Base-by-base conservation (phyloP, 768 basidiomycete species). In the Podaxis sp. region DNA sequence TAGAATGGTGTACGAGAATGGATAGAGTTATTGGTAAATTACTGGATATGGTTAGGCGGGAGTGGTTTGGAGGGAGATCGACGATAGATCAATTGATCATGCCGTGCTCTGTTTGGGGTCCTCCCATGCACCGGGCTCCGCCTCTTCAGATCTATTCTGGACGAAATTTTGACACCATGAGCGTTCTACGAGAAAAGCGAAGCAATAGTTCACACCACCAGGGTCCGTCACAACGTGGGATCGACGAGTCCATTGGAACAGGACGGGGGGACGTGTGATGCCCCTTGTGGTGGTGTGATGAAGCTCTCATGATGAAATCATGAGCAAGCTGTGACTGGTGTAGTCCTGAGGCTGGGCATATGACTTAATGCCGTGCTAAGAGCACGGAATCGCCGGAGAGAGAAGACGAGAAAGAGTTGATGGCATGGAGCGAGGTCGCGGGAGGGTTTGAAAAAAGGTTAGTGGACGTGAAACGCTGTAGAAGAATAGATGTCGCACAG, bases 151-250 rank as follows among this genome's bases (percentile, higher is more conserved):
- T 52, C 36, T 49, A 60, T 53, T 33, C 20, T 52, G 15, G 40
- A 53, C 51, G 38, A 63, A 58, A 56, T 63, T 49, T 67, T 65
- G 66, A 63, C 67, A 69, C 67, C 20, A 41, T 24, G 17, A 37
- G 59, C 17, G 37, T 44, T 41, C 50, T 60, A 53, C 36, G 30
- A 60, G 51, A 41, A 60, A 60, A 41, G 11, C 20, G 17, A 20
- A 46, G 50, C 26, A 46, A 37, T 56, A 37, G 54, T 48, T 62
- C 66, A 61, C 59, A 68, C 63, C 65, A 67, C 66, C 66, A 71
- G 68, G 65, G 64, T 66, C 55, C 64, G 58, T 58, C 62, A 56
- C 66, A 69, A 71, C 74, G 71, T 75, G 75, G 66, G 73, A 73
- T 68, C 64, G 54, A 48, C 24, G 60, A 62, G 60, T 61, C 56